A percentile compares a stretch with the other conserved stretches of the same genome.
These are phyloP conservation scores for Neospermospora avenae DNA, from an alignment of 2,329 filamentous ascomycete genomes.

Conservation along the genomic window DNA sequence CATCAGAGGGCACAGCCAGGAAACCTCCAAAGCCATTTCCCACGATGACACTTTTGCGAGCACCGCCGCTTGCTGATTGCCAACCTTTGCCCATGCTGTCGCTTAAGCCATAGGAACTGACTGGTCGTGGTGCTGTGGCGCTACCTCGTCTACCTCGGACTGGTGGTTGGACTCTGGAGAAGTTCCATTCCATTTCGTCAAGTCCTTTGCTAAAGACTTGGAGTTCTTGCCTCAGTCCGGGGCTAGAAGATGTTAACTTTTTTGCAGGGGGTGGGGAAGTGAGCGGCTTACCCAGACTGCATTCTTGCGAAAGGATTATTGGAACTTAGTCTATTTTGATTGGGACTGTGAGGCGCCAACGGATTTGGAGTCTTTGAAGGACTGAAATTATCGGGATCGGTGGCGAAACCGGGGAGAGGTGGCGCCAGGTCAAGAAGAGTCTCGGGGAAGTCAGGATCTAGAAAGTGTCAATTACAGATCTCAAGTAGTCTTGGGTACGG, in stretches of 20 bases:
- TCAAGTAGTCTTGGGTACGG: too few relatives aligned
- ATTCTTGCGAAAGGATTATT: conserved; percentile 35
- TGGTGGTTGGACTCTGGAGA: conserved; percentile 55
- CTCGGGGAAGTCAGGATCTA: conserved; percentile 76
- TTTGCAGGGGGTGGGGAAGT: background rate
- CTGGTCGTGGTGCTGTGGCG: conserved; percentile 39
- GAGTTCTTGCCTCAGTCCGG: conserved; percentile 52
- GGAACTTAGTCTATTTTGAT: conserved; percentile 30
- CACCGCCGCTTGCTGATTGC: conserved; percentile 47
- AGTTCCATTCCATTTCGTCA: conserved; percentile 66
- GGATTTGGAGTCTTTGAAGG: conserved; percentile 21
- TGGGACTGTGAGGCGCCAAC: conserved; percentile 12
- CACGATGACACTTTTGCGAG: conserved; percentile 59
- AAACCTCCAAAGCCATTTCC: conserved; percentile 66
- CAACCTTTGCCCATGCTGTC: conserved; percentile 39
- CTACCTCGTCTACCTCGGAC: conserved; percentile 37
- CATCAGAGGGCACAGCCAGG: conserved; percentile 56
- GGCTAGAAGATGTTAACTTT: conserved; percentile 7
- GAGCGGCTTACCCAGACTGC: conserved; percentile 12
- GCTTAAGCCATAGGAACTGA: conserved; percentile 42
- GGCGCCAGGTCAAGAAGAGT: conserved; percentile 67
- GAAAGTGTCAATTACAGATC: background rate
- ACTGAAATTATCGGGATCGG: conserved; percentile 32
- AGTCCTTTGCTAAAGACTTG: conserved; percentile 65
- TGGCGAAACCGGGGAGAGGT: conserved; percentile 52